Evolutionary conservation across 1,284 basidiomycete genomes (phyloP).

Genomic region (Ganoderma multipileum): DNA sequence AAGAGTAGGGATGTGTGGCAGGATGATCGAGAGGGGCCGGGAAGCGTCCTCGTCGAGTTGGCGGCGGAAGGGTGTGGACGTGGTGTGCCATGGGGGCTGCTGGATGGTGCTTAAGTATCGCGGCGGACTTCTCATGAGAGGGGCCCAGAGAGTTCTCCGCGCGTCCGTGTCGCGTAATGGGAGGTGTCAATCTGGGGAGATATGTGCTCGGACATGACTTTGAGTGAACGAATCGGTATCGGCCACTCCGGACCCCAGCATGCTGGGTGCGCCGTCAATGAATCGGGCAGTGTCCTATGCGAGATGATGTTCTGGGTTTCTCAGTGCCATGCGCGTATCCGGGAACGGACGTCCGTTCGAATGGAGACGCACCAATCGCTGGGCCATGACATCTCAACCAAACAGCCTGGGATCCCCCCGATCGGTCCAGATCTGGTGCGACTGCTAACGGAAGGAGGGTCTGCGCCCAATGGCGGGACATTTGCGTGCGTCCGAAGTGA

Average conservation of each 20-base stretch:
- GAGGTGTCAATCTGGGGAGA: constrained; percentile 27
- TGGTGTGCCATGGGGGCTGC: constrained; percentile 12
- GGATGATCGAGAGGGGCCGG: constrained; percentile 25
- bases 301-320: constrained; percentile 26
- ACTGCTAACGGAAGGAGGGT: constrained; percentile 10
- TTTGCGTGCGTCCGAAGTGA: constrained; percentile 5
- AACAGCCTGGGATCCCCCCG: constrained; percentile 16
- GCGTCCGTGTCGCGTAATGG: constrained; percentile 29
- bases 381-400: constrained; percentile 19
- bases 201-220: constrained; percentile 33
- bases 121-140: constrained; percentile 15
- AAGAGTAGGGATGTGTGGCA: constrained; percentile 13
- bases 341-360: constrained; percentile 23
- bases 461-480: constrained; percentile 4
- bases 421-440: constrained; percentile 18
- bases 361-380: constrained; percentile 23
- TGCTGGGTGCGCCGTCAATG: constrained; percentile 23
- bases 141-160: constrained; percentile 18
- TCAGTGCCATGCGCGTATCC: constrained; percentile 27
- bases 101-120: constrained; percentile 25
- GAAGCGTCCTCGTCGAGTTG: constrained; percentile 21
- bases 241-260: constrained; percentile 26
- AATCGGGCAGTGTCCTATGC: constrained; percentile 28
- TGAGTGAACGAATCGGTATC: constrained; percentile 29
- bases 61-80: constrained; percentile 14